These are phyloP conservation scores for Helicostylum pulchrum DNA, from an alignment of 192 early-diverging fungal genomes.

Conservation along the genomic window DNA sequence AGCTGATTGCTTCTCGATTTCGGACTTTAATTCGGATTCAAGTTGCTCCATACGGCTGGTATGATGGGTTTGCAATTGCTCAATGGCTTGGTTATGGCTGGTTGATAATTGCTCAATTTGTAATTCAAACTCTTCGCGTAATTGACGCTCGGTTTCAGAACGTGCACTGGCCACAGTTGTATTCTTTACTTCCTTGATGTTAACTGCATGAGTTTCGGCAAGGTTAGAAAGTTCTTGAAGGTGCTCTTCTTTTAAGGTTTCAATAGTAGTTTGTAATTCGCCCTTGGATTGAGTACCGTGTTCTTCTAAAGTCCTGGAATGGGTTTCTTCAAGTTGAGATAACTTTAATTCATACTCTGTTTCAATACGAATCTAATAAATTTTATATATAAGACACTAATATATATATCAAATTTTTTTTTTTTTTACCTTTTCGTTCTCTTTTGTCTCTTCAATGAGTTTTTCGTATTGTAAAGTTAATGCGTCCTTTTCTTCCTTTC, in stretches of 20 bases:
- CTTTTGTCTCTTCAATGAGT: slow-evolving; percentile 1
- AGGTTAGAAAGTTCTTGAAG: not conserved
- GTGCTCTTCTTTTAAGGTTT: not conserved
- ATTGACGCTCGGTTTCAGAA: slow-evolving; percentile 18
- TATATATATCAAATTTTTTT: not conserved
- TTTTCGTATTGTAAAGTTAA: not conserved
- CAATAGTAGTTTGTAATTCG: not conserved
- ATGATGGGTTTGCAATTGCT: slow-evolving; percentile 22
- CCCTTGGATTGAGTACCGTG: slow-evolving; percentile 1
- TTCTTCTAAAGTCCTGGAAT: not conserved
- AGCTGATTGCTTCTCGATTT: slow-evolving; percentile 18
- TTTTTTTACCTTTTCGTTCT: slow-evolving; percentile 6
- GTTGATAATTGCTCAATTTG: slow-evolving; percentile 17
- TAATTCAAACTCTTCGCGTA: slow-evolving; percentile 27
- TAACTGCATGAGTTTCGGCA: not conserved
- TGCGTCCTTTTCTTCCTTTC: slow-evolving; percentile 6
- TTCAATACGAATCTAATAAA: slow-evolving; percentile 12
- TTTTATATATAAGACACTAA: not conserved
- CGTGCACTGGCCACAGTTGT: slow-evolving; percentile 7
- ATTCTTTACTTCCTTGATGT: slow-evolving; percentile 10
- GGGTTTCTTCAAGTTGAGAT: not conserved
- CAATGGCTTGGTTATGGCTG: slow-evolving; percentile 25
- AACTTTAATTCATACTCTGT: slow-evolving; percentile 10
- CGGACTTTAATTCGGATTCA: slow-evolving; percentile 11
- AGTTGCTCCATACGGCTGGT: slow-evolving; percentile 13